phyloP scores from a whole-genome alignment of 352 stramenopile genomes.

The Aphanomyces astaci region DNA sequence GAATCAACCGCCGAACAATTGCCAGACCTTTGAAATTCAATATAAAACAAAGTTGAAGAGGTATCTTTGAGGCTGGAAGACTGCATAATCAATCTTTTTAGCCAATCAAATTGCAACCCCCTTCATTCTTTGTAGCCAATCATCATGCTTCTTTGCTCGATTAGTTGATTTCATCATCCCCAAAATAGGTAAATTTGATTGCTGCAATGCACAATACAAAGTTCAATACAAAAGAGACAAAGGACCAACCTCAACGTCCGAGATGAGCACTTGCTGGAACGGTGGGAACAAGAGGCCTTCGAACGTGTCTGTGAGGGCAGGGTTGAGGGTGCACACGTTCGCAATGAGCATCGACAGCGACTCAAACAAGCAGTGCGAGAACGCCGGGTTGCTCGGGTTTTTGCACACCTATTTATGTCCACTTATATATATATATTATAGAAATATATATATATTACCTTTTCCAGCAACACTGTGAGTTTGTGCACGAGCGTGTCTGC shows the following conservation, averaged over 20 bases:
- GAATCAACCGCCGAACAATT: too few species aligned
- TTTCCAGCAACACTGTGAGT: slow-evolving; percentile 87
- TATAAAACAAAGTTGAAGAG: too few species aligned
- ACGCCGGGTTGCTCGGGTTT: slow-evolving; percentile 98
- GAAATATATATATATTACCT: slow-evolving; percentile 10
- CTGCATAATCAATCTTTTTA: too few species aligned
- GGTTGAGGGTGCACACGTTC: slow-evolving; percentile 86
- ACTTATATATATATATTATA: not conserved
- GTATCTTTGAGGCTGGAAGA: too few species aligned
- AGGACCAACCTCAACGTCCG: slow-evolving; percentile 91
- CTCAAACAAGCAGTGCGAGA: slow-evolving; percentile 99
- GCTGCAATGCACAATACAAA: too few species aligned
- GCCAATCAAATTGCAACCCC: too few species aligned
- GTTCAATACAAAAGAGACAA: too few species aligned
- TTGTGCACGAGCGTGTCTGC: slow-evolving; percentile 93
- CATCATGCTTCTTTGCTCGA: too few species aligned
- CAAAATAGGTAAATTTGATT: too few species aligned
- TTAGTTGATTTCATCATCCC: too few species aligned
- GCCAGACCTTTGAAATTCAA: too few species aligned
- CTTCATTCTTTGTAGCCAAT: not conserved
- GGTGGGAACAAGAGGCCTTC: slow-evolving; percentile 95
- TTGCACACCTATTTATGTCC: slow-evolving; percentile 76
- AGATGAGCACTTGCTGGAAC: slow-evolving; percentile 95
- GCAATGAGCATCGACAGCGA: slow-evolving; percentile 94
- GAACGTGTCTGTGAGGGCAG: slow-evolving; percentile 76